Evolutionary conservation across 306 rosid genomes (phyloP).

Genomic region (Inga laurina): DNA sequence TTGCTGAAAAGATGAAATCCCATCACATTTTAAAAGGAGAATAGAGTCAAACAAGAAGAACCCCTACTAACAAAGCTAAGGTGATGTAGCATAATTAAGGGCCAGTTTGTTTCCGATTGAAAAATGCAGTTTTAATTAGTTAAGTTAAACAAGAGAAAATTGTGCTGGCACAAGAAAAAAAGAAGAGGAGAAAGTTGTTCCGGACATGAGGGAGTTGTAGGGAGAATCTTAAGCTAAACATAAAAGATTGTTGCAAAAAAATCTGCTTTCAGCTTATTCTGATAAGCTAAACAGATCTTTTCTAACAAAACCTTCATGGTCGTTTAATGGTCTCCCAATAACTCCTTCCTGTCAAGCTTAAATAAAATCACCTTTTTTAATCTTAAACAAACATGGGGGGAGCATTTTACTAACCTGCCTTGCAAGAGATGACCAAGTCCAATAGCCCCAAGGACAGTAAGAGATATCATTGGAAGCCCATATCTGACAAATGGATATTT

Average conservation of each 20-base stretch:
- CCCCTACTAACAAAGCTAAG: neutral
- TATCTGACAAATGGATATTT: constrained; percentile 76
- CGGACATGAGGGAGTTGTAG: neutral
- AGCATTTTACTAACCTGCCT: constrained; percentile 62
- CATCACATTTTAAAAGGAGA: constrained; percentile 25
- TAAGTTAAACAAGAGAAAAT: neutral
- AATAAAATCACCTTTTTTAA: neutral
- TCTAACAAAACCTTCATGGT: neutral
- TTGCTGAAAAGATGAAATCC: constrained; percentile 55
- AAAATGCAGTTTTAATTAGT: neutral
- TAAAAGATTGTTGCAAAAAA: neutral
- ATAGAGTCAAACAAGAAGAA: constrained; percentile 4
- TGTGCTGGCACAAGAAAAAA: no score
- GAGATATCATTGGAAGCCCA: constrained; percentile 94
- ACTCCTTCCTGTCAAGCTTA: neutral
- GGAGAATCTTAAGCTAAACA: neutral
- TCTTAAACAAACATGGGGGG: neutral
- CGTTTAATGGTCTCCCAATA: neutral
- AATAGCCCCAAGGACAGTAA: constrained; percentile 75
- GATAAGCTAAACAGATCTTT: neutral
- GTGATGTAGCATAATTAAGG: neutral
- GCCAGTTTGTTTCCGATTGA: neutral
- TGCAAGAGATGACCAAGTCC: constrained; percentile 91
- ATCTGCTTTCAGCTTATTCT: neutral
- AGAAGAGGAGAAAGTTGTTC: neutral